Base-by-base conservation (phyloP, 140 eudicot genomes). In the Stevia rebaudiana region DNA sequence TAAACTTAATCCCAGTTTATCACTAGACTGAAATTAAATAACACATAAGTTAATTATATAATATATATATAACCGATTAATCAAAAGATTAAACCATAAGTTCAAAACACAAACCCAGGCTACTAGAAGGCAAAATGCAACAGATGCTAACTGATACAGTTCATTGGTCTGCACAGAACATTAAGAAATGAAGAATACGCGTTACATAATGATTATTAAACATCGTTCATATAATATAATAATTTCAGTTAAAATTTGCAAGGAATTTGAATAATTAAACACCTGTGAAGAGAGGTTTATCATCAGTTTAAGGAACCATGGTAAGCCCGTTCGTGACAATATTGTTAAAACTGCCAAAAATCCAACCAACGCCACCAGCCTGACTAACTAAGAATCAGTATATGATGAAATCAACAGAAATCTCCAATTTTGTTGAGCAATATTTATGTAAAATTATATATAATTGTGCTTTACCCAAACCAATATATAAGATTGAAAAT, bases 241-340 rank as follows among this genome's bases (percentile, higher is more conserved):
- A 58, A 58, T 58, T 58, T 58, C 49, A 28, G 15, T 37, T 50
- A 30, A 43, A 48, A 62, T 4, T 40, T 50, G 24, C 28, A 36
- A 46, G 24, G 33, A 4, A 37, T 17, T 24, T 37, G 6, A 28
- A 74, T 15, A 48, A 63, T 22, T 50, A 23, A 63, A 65, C 66
- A 92, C 99, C 94, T 88, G 97, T 22, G 99, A 88, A 36, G 99
- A 94, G 72, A 94, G 87, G 72, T 96, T 94, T 67, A 88, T 94
- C 99, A 94, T 88, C 77, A 94, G 81, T 65, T 94, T 88, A 48
- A 94, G 87, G 49, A 94, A 86, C 99, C 95, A 88, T 35, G 99
- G 99, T 57, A 94, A 83, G 74, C 89, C 75, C 53, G 94, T 94
- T 50, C 95, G 85, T 25, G 94, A 79, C 68, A 83, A 61, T 47